Evolutionary conservation across 805 yeast species (phyloP), one percentile per base, ranked within the genome.

Genomic region (Sugiyamaella mastotermitis): DNA sequence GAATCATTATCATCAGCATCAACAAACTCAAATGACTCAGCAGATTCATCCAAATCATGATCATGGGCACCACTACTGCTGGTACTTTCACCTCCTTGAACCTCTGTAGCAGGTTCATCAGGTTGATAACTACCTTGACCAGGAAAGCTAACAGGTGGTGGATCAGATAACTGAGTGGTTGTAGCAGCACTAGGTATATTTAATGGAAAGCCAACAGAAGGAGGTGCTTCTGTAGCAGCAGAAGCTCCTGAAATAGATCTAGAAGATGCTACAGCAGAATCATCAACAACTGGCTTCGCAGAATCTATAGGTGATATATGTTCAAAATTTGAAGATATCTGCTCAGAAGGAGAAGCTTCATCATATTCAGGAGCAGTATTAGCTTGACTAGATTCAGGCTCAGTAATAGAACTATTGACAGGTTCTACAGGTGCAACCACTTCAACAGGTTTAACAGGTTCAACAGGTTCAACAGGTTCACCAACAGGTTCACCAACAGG

Each of bases 21-120:
- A 13, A 59, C 62, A 46, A 58, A 58, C 50, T 58, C 62, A 34
- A 51, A 57, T 18, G 64, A 60, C 25, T 47, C 51, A 16, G 48
- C 31, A 4, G 50, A 38, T 9, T 34, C 46, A 10, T 33, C 29
- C 25, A 21, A 18, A 7, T 31, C 26, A 10, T n/a, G 10, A n/a
- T 23, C 26, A 10, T n/a, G 26, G n/a, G 11, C 26, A 23, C 26
- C n/a, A 10, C 10, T 10, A 10, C 11, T 23, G 11, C 11, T 23
- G n/a, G 10, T 23, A n/a, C 26, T 23, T 23, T 10, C 26, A 23
- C 11, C 26, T 10, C 26, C 26, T 10, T 10, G 11, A 23, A 23
- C 11, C 26, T n/a, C n/a, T n/a, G n/a, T n/a, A n/a, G n/a, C n/a
- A n/a, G n/a, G n/a, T n/a, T n/a, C n/a, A n/a, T n/a, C n/a, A n/a